phyloP scores from a whole-genome alignment of 179 eudicot species.

The Beta macrorhiza region DNA sequence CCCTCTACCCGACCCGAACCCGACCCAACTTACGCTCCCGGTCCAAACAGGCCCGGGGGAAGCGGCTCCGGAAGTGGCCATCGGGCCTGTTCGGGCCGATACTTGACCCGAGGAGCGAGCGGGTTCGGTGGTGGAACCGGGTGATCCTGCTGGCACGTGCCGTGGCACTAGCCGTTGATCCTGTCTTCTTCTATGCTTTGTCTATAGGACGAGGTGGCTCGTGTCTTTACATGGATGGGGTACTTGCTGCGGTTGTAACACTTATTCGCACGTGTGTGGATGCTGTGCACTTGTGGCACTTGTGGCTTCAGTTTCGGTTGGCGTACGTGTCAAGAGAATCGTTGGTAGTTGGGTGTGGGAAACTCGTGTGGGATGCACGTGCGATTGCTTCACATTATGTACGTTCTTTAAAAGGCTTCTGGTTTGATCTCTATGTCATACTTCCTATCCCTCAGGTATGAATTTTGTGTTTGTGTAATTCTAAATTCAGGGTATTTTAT shows the following conservation, averaged over 20 bases:
- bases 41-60: not conserved
- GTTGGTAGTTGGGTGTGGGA: constrained; percentile 90
- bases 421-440: constrained; percentile 85
- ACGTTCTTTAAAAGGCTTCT: constrained; percentile 68
- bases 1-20: constrained; percentile 52
- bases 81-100: constrained; percentile 41
- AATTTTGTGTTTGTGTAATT: no score
- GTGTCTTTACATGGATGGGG: constrained; percentile 77
- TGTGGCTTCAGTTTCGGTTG: constrained; percentile 85
- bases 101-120: constrained; percentile 71
- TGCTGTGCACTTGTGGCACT: constrained; percentile 64
- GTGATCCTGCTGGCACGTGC: constrained; percentile 69
- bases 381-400: constrained; percentile 71
- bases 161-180: constrained; percentile 79
- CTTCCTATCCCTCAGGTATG: constrained; percentile 93
- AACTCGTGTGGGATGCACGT: constrained; percentile 91
- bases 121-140: constrained; percentile 70
- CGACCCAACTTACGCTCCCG: not conserved
- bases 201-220: constrained; percentile 75
- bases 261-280: constrained; percentile 62
- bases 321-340: constrained; percentile 95
- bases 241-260: constrained; percentile 58
- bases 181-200: constrained; percentile 77
- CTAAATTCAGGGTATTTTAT: no score
- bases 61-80: not conserved